A percentile compares a stretch with the other conserved stretches of the same genome.
phyloP scores from a whole-genome alignment of 208 protist species.

The Trypanosoma grayi region DNA sequence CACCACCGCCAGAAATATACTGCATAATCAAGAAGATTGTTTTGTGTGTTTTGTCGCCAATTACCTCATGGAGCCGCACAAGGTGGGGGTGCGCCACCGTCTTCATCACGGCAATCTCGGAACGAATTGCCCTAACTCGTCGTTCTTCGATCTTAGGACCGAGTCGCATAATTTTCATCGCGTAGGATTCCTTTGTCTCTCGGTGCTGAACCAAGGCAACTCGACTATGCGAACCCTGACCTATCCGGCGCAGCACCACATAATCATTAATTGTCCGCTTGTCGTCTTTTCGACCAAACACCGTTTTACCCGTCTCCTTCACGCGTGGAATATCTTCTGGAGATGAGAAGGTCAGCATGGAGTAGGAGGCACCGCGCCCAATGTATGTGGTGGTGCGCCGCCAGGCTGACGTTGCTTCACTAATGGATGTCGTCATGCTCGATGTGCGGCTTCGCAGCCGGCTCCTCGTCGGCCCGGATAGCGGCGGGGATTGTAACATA shows the following conservation, averaged over 20 bases:
- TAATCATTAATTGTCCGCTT: constrained; percentile 66
- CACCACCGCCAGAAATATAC: constrained; percentile 52
- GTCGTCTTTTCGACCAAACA: constrained; percentile 21
- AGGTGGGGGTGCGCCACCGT: constrained; percentile 84
- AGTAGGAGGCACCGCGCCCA: constrained; percentile 10
- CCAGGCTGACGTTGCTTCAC: background rate
- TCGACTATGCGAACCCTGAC: constrained; percentile 93
- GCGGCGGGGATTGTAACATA: no score
- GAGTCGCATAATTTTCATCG: constrained; percentile 58
- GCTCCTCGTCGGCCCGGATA: background rate
- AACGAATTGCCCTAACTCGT: constrained; percentile 19
- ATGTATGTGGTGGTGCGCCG: background rate
- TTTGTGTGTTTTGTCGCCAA: constrained; percentile 73
- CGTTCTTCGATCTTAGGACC: constrained; percentile 9
- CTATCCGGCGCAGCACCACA: constrained; percentile 75
- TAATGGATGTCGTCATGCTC: background rate
- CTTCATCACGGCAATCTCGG: constrained; percentile 85
- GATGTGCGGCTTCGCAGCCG: background rate
- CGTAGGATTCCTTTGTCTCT: constrained; percentile 42
- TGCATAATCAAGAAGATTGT: constrained; percentile 82
- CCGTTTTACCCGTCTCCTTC: constrained; percentile 25
- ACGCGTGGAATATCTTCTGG: constrained; percentile 3
- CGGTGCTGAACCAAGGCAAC: constrained; percentile 91
- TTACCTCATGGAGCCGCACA: constrained; percentile 89
- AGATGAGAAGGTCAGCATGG: background rate